These are phyloP conservation scores for Conticribra weissflogii DNA, from an alignment of 108 stramenopile genomes.

Conservation along the genomic window DNA sequence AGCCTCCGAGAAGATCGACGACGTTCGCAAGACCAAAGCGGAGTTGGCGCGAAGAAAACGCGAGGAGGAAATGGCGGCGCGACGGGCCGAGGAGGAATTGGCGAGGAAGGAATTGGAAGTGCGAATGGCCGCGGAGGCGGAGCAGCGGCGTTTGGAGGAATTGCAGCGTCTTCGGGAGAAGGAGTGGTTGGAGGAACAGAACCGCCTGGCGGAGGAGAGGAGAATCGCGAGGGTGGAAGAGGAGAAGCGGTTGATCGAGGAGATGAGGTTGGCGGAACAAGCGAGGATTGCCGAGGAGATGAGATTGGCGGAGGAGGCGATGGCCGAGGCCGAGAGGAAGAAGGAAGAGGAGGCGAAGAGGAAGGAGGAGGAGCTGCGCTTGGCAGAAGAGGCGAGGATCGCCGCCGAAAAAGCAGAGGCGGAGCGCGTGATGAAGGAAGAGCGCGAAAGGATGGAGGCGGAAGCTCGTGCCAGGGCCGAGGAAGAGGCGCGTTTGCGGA, in stretches of 20 bases:
- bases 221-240: slow-evolving; percentile 1
- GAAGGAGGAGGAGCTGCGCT: slow-evolving; percentile 6
- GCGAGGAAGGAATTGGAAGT: slow-evolving; percentile 5
- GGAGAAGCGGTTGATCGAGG: slow-evolving; percentile 3
- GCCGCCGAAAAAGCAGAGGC: slow-evolving; percentile 6
- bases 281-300: neutral
- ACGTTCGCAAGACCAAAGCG: neutral
- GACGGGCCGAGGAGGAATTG: slow-evolving; percentile 3
- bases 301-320: slow-evolving; percentile 6
- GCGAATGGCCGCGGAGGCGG: slow-evolving; percentile 10
- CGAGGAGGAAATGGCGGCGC: neutral
- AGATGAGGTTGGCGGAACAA: neutral
- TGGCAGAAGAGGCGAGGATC: slow-evolving; percentile 9
- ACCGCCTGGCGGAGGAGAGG: slow-evolving; percentile 1
- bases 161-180: neutral
- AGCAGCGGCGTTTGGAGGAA: slow-evolving; percentile 4
- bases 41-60: neutral
- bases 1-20: slow-evolving; percentile 4
- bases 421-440: slow-evolving; percentile 12
- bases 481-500: slow-evolving; percentile 2
- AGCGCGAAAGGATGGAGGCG: slow-evolving; percentile 21
- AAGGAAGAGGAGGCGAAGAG: slow-evolving; percentile 16
- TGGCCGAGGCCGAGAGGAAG: slow-evolving; percentile 2
- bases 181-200: slow-evolving; percentile 3
- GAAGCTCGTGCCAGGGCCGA: slow-evolving; percentile 23